These are phyloP conservation scores for Lipomyces japonicus DNA, from an alignment of 805 yeast species.

Conservation along the genomic window DNA sequence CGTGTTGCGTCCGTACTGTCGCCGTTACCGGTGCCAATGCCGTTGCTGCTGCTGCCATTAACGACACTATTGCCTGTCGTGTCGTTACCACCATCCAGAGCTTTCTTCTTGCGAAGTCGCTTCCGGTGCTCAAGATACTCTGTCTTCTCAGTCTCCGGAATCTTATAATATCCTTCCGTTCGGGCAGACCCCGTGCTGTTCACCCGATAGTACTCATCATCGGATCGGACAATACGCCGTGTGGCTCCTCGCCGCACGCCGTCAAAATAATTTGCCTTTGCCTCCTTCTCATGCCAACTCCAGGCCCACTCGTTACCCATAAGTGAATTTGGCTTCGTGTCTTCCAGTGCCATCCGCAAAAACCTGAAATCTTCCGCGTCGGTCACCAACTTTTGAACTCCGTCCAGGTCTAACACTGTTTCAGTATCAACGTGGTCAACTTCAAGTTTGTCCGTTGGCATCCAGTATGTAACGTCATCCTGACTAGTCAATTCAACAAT, in stretches of 20 bases:
- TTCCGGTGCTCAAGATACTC: constrained; percentile 81
- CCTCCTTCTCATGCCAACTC: constrained; percentile 59
- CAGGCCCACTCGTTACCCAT: constrained; percentile 49
- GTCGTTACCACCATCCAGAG: constrained; percentile 74
- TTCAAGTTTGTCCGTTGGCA: constrained; percentile 11
- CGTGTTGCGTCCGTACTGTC: constrained; percentile 1
- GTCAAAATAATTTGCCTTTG: constrained; percentile 20
- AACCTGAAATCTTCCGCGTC: constrained; percentile 72
- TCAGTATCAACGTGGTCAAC: constrained; percentile 39
- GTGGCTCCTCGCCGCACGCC: constrained; percentile 6
- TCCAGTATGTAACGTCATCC: constrained; percentile 19
- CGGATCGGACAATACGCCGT: constrained; percentile 27
- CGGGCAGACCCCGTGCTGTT: constrained; percentile 59
- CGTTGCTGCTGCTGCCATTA: constrained; percentile 5
- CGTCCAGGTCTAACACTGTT: constrained; percentile 43
- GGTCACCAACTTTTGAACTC: constrained; percentile 52
- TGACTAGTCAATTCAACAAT: background rate
- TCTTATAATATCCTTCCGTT: constrained; percentile 69
- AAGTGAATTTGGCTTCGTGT: constrained; percentile 30
- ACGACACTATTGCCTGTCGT: constrained; percentile 50
- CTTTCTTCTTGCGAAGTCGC: constrained; percentile 36
- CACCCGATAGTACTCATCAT: constrained; percentile 39
- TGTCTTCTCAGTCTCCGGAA: constrained; percentile 66
- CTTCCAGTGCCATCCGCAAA: constrained; percentile 46
- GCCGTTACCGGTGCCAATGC: background rate